Evolutionary conservation across 768 basidiomycete species (phyloP), one percentile per base, ranked within the genome.

Genomic region (Pleurotus djamor): DNA sequence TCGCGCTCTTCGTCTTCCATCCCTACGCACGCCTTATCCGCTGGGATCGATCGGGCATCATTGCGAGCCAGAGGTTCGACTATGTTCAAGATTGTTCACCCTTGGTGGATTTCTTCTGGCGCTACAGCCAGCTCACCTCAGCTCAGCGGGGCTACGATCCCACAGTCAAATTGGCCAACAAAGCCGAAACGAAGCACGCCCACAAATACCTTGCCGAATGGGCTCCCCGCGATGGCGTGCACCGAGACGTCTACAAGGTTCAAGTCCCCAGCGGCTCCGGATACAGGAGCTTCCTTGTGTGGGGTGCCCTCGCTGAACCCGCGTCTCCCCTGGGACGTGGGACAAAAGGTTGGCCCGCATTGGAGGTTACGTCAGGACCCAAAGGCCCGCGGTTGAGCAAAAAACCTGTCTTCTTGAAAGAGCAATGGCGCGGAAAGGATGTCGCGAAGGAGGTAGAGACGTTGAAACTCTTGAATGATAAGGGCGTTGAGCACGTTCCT

Each of bases 41-140:
- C 6, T 66, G 67, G 61, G 76, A 77, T 56, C 67, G 74, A 3
- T 57, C 71, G 0, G 76, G 72, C 4, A 64, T 60, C 0, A 62
- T 75, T 12, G 71, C 72, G 5, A 63, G 72, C 1, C 55, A 57
- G 28, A n/a, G 51, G 0, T 72, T 76, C 63, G 57, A 69, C 52
- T 66, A 68, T 34, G 33, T 37, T 13, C 14, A 52, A 3, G 5
- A 64, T 3, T 45, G 65, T 8, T 10, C 44, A 4, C 17, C 50
- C 0, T 59, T 74, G 5, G 47, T 54, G 7, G 38, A 63, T 4
- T 76, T 72, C 62, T 62, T 75, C 43, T 65, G 58, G 56, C 64
- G 64, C 21, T 72, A 65, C 62, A 38, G 36, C 0, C 38, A 59
- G 6, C 33, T 34, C 9, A 35, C 16, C 12, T 2, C 4, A 34